These are phyloP conservation scores for Apiospora pterosperma DNA, from an alignment of 2,329 filamentous ascomycete species.

Conservation along the genomic window DNA sequence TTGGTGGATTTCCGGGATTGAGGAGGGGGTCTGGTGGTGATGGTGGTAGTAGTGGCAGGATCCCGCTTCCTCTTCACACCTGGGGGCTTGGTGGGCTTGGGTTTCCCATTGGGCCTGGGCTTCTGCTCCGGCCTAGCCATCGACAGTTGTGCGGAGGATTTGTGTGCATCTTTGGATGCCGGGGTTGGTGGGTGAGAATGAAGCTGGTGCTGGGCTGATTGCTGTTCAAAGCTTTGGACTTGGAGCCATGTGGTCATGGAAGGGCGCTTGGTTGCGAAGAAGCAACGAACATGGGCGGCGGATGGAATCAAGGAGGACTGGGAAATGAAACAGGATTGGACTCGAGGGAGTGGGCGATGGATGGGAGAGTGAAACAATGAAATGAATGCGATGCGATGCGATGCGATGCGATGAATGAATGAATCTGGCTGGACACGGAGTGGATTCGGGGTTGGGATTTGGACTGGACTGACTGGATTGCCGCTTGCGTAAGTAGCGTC, in stretches of 20 bases:
- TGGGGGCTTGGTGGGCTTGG: neutral
- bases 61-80: neutral
- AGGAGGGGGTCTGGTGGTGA: neutral
- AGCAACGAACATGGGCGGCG: neutral
- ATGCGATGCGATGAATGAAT: neutral
- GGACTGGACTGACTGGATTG: neutral
- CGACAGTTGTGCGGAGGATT: neutral
- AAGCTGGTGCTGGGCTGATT: neutral
- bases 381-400: too few species aligned
- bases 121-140: conserved; percentile 5
- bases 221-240: neutral
- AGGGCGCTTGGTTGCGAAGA: neutral
- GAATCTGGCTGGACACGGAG: neutral
- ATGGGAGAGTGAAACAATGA: neutral
- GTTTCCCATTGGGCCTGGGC: neutral
- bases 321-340: too few species aligned
- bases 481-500: neutral
- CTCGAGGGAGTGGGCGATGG: neutral
- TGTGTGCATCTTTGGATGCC: neutral
- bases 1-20: neutral
- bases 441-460: neutral
- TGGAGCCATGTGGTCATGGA: conserved; percentile 1
- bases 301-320: too few species aligned
- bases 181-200: neutral
- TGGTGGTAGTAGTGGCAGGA: neutral